These are phyloP conservation scores for Linnemannia exigua DNA, from an alignment of 192 early-diverging fungal species.

Conservation along the genomic window DNA sequence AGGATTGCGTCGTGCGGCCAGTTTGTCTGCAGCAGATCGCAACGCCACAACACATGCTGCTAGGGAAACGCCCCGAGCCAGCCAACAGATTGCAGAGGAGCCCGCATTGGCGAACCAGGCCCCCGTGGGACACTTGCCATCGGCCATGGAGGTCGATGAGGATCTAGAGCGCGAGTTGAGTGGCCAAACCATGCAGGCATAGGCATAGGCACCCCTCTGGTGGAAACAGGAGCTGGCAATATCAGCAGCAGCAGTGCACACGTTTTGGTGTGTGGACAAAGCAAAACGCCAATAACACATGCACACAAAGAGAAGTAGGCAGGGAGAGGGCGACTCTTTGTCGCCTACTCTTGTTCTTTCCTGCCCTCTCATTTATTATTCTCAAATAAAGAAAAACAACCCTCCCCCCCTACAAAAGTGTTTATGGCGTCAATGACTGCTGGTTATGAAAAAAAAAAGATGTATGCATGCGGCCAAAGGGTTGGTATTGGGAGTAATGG, in stretches of 20 bases:
- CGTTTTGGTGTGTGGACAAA: background rate
- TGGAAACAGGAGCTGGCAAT: background rate
- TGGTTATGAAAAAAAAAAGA: background rate
- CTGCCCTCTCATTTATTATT: no score
- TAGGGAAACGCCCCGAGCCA: constrained; percentile 58
- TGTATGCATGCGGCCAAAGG: no score
- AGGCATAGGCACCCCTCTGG: background rate
- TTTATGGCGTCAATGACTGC: no score
- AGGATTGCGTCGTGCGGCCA: constrained; percentile 36
- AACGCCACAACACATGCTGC: constrained; percentile 52
- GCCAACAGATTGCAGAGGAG: constrained; percentile 59
- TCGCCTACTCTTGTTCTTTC: background rate
- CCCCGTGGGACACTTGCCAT: constrained; percentile 36
- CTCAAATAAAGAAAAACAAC: background rate
- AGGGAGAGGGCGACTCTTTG: no score
- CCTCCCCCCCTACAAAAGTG: no score
- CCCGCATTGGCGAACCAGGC: constrained; percentile 58
- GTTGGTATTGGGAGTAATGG: background rate
- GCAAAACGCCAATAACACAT: background rate
- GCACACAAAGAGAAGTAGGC: background rate
- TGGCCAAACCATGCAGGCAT: constrained; percentile 58
- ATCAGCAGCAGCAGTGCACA: background rate
- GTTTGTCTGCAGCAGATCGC: constrained; percentile 65
- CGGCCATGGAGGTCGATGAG: constrained; percentile 68
- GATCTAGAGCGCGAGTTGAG: constrained; percentile 68